phyloP scores from a whole-genome alignment of 2,329 filamentous ascomycete genomes.

The Lizonia empirigonia region DNA sequence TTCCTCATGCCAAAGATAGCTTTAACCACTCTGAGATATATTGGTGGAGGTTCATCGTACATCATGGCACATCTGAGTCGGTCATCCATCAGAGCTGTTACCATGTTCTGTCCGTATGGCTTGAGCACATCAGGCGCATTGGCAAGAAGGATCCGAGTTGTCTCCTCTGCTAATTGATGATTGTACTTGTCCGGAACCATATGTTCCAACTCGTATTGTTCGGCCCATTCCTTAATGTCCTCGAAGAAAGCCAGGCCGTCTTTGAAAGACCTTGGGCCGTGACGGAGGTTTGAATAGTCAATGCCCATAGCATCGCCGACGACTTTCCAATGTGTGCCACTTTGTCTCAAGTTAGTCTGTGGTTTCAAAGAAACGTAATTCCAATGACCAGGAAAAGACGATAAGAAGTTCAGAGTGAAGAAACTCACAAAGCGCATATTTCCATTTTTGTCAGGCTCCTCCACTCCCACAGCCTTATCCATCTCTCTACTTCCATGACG shows the following conservation, averaged over 20 bases:
- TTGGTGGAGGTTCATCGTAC: constrained; percentile 43
- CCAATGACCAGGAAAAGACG: not conserved
- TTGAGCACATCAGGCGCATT: constrained; percentile 58
- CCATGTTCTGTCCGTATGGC: constrained; percentile 54
- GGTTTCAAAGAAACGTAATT: not conserved
- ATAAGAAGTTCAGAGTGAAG: not conserved
- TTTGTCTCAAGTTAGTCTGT: constrained; percentile 5
- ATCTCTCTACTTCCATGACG: constrained; percentile 67
- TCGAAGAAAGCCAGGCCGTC: constrained; percentile 61
- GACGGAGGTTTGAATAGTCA: constrained; percentile 52
- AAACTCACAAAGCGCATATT: constrained; percentile 60
- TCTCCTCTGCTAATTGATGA: constrained; percentile 58
- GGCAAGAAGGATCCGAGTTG: constrained; percentile 66
- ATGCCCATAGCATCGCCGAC: constrained; percentile 74
- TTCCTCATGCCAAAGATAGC: constrained; percentile 59
- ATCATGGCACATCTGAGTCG: constrained; percentile 68
- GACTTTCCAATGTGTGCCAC: constrained; percentile 71
- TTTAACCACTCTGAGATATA: constrained; percentile 51
- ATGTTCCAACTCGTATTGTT: constrained; percentile 62
- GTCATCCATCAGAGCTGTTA: constrained; percentile 67
- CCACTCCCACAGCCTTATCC: constrained; percentile 73
- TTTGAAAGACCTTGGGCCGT: constrained; percentile 48
- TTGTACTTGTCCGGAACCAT: constrained; percentile 59
- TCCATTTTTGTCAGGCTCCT: constrained; percentile 70
- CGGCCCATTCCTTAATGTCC: constrained; percentile 58